These are phyloP conservation scores for Cladosporium cucumerinum DNA, from an alignment of 2,329 filamentous ascomycete genomes.

Conservation along the genomic window DNA sequence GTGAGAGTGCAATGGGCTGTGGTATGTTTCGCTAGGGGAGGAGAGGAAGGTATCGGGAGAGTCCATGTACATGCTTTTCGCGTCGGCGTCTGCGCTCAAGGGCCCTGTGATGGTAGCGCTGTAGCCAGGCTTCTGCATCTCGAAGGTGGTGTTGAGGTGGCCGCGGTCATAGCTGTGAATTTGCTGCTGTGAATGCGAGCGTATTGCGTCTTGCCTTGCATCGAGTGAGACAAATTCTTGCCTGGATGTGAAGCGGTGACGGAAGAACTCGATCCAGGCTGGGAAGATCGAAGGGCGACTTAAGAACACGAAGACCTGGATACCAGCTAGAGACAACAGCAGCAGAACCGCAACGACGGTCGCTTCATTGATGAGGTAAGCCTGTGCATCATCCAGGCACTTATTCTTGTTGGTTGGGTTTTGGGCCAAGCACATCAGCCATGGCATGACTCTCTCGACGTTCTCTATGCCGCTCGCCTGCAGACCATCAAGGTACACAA, in stretches of 20 bases:
- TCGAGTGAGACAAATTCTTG: slow-evolving; percentile 89
- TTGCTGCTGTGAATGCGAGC: slow-evolving; percentile 25
- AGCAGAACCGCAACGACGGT: slow-evolving; percentile 79
- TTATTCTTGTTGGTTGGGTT: slow-evolving; percentile 58
- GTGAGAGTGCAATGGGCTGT: slow-evolving; percentile 19
- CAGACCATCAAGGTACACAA: slow-evolving; percentile 80
- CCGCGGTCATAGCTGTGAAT: slow-evolving; percentile 25
- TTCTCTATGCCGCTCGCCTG: slow-evolving; percentile 56
- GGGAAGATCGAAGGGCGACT: slow-evolving; percentile 79
- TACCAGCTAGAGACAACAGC: slow-evolving; percentile 73
- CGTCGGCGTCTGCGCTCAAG: slow-evolving; percentile 14
- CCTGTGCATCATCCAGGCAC: slow-evolving; percentile 61
- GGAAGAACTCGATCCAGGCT: slow-evolving; percentile 72
- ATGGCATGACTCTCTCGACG: slow-evolving; percentile 56
- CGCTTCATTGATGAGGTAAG: slow-evolving; percentile 67
- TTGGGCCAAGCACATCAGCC: slow-evolving; percentile 67
- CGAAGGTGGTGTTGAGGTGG: slow-evolving; percentile 32
- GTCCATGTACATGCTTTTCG: slow-evolving; percentile 18
- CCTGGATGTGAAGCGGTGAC: slow-evolving; percentile 48
- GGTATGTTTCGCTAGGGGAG: slow-evolving; percentile 24
- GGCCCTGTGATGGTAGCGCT: slow-evolving; percentile 15
- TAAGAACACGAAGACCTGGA: slow-evolving; percentile 80
- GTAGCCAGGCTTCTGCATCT: slow-evolving; percentile 31
- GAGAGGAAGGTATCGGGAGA: slow-evolving; percentile 30
- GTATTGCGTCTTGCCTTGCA: slow-evolving; percentile 44